Conservation (phyloP, 257 asterid species). For the Solanum medicagineum region DNA sequence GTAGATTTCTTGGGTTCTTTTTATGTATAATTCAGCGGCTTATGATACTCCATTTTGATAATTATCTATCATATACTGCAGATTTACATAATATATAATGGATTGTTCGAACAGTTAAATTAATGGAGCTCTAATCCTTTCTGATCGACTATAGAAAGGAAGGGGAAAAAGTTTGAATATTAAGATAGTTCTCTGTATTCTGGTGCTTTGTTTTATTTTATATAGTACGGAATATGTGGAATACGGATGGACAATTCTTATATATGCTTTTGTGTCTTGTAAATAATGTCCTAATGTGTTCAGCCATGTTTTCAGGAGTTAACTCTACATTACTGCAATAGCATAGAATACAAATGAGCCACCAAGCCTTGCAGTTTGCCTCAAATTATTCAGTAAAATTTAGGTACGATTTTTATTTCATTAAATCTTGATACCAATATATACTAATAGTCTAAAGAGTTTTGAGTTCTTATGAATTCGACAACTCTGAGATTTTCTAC, state of each 20-base stretch:
- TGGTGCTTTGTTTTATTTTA: not conserved
- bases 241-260: not conserved
- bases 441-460: not conserved
- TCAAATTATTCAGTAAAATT: not conserved
- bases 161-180: not conserved
- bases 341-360: not conserved
- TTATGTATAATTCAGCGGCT: no score
- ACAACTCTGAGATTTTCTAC: no score
- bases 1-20: no score
- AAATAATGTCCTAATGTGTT: no score
- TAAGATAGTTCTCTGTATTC: not conserved
- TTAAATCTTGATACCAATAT: not conserved
- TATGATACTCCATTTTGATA: no score
- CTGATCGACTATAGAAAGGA: not conserved
- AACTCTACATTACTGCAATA: not conserved
- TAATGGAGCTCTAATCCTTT: not conserved
- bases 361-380: not conserved
- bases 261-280: not conserved
- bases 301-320: not conserved
- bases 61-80: not conserved
- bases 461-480: not conserved
- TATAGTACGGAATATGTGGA: not conserved
- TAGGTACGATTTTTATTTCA: not conserved
- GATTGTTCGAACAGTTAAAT: not conserved
- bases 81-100: not conserved